These are phyloP conservation scores for Didymella pinodella DNA, from an alignment of 2,329 filamentous ascomycete species.

Conservation along the genomic window DNA sequence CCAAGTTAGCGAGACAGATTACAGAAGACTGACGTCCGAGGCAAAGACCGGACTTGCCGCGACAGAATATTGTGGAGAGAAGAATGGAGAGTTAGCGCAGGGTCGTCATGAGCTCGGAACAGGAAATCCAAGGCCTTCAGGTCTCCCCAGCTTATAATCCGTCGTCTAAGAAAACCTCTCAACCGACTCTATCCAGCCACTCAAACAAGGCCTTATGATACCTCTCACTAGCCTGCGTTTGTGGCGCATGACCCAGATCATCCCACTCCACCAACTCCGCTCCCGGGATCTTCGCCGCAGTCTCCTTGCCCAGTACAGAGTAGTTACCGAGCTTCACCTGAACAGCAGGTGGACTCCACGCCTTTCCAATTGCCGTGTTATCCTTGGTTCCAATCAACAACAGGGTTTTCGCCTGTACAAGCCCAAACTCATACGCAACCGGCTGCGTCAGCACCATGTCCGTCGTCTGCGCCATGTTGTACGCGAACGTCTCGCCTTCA, in stretches of 20 bases:
- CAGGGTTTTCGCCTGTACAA: constrained; percentile 57
- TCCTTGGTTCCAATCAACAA: constrained; percentile 62
- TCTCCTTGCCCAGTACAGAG: constrained; percentile 58
- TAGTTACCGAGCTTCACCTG: constrained; percentile 57
- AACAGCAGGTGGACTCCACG: constrained; percentile 53
- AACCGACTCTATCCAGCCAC: constrained; percentile 51
- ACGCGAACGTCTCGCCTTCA: constrained; percentile 53
- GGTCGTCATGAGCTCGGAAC: not conserved
- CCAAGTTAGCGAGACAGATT: constrained; percentile 6
- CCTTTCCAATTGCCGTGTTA: constrained; percentile 63
- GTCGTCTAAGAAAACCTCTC: not conserved
- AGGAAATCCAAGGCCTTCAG: not conserved
- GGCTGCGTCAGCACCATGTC: constrained; percentile 65
- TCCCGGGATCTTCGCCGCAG: constrained; percentile 55
- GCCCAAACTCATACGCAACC: constrained; percentile 60
- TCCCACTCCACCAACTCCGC: constrained; percentile 57
- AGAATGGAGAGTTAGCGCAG: not conserved
- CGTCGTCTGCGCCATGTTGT: constrained; percentile 60
- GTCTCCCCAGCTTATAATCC: not conserved
- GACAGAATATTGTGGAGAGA: not conserved
- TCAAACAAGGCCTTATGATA: constrained; percentile 58
- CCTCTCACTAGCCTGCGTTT: constrained; percentile 59
- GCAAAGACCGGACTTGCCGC: not conserved
- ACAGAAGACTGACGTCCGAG: not conserved
- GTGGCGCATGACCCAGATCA: constrained; percentile 61